Evolutionary conservation across 2,329 filamentous ascomycete genomes (phyloP).

Genomic region (Fusarium tuaranense): DNA sequence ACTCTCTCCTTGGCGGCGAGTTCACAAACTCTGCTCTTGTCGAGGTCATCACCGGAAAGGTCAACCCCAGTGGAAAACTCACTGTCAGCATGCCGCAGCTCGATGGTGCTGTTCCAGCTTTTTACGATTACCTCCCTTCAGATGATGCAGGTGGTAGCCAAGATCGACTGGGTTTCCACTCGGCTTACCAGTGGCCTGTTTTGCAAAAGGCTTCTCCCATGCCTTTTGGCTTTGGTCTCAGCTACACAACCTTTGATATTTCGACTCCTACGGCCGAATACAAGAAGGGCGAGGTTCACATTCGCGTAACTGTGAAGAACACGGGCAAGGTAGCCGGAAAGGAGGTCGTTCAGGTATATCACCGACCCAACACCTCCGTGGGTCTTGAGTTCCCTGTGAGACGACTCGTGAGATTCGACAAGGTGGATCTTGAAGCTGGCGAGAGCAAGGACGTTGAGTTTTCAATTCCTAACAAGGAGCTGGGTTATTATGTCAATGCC

Average conservation of each 20-base stretch:
- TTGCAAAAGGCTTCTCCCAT: conserved; percentile 39
- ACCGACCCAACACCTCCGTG: conserved; percentile 61
- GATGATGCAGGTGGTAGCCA: conserved; percentile 70
- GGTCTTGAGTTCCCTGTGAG: conserved; percentile 62
- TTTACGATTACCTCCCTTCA: conserved; percentile 74
- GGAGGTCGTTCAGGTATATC: conserved; percentile 65
- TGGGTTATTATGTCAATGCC: conserved; percentile 46
- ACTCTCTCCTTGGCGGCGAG: conserved; percentile 73
- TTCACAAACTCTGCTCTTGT: conserved; percentile 73
- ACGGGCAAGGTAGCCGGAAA: conserved; percentile 62
- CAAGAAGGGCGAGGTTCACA: conserved; percentile 56
- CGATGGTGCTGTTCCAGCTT: conserved; percentile 64
- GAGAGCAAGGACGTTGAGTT: conserved; percentile 56
- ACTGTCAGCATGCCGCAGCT: conserved; percentile 61
- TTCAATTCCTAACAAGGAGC: conserved; percentile 39
- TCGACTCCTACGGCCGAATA: conserved; percentile 46
- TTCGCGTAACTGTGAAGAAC: conserved; percentile 67
- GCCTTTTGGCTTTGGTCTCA: conserved; percentile 71
- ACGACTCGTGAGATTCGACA: conserved; percentile 70
- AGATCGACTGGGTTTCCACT: conserved; percentile 65
- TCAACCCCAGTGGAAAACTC: conserved; percentile 63
- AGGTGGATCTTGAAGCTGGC: conserved; percentile 68
- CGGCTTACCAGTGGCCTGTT: conserved; percentile 52
- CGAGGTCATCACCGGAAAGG: conserved; percentile 72
- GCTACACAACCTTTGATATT: conserved; percentile 72